Evolutionary conservation across 345 rosid species (phyloP), one percentile per base, ranked within the genome.

Genomic region (Corchorus capsularis): DNA sequence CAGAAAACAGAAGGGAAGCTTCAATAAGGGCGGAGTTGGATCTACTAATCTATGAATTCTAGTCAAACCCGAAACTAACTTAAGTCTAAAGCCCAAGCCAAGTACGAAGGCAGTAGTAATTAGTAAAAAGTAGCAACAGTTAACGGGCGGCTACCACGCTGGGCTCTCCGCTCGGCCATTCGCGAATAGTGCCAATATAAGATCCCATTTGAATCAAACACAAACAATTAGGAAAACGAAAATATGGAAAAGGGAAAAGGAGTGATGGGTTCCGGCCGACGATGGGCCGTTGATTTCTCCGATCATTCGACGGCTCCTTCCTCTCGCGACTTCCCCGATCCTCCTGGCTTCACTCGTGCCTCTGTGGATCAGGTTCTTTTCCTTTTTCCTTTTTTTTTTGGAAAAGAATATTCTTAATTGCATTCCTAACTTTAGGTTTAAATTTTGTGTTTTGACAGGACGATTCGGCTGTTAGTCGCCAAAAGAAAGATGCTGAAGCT

Each of bases 401-500:
- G 35, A 39, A 34, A 4, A 55, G 8, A 39, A 39, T 3, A 0
- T 39, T 39, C 4, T 39, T 39, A 39, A 6, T 39, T 22, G 59
- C 14, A 16, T 49, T 59, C 1, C 43, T 39, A 3, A 8, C 49
- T 20, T 50, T 69, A 41, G 56, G 11, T 62, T 69, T 19, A 2
- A 2, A 41, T 43, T 10, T 61, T 61, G 43, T 20, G 20, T 62
- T 73, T 50, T n/a, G 41, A 55, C 82, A 96, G 99, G 98, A 96
- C 72, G 99, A 96, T 80, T 94, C 97, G 54, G 76, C 93, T 8
- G 81, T 81, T 16, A 83, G 89, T 79, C 91, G 91, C 64, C 98
- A 94, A 77, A 96, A 96, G 92, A 96, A 92, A 89, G 99, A 96
- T 63, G 98, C 98, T 49, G 99, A 96, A 84, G 90, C 97, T 69